Conservation (phyloP, 345 rosid species). For the Gossypium rotundifolium region DNA sequence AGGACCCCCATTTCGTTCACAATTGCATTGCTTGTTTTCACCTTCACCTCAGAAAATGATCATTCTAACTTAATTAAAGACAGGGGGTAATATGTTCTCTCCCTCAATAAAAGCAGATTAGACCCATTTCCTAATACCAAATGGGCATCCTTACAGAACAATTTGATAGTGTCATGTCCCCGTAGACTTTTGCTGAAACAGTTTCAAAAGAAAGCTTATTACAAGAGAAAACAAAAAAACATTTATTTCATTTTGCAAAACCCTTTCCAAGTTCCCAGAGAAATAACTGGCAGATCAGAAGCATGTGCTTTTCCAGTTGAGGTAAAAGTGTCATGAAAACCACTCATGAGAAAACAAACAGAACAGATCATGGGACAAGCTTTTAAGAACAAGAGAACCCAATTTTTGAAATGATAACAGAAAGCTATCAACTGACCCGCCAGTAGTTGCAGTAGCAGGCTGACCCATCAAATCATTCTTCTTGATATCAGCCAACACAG, state of each 20-base stretch:
- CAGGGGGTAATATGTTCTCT: neutral
- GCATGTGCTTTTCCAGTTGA: neutral
- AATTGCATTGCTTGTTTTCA: neutral
- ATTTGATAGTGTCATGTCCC: neutral
- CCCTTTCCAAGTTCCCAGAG: neutral
- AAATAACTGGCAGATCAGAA: neutral
- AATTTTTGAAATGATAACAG: neutral
- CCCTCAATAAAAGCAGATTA: constrained; percentile 6
- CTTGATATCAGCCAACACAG: constrained; percentile 77
- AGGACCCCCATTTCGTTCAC: neutral
- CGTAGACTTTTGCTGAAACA: neutral
- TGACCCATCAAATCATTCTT: constrained; percentile 83
- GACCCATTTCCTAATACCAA: neutral
- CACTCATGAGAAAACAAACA: neutral
- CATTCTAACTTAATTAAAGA: neutral
- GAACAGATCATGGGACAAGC: neutral
- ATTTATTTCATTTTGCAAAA: neutral
- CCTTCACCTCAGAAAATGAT: neutral
- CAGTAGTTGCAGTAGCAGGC: constrained; percentile 91
- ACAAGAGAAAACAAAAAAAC: neutral
- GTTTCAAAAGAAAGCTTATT: neutral
- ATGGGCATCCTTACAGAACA: neutral
- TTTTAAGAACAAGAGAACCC: neutral
- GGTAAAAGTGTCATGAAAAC: neutral
- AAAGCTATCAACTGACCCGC: constrained; percentile 63